Conservation (phyloP, 352 stramenopile genomes). For the Globisporangium perplexum region DNA sequence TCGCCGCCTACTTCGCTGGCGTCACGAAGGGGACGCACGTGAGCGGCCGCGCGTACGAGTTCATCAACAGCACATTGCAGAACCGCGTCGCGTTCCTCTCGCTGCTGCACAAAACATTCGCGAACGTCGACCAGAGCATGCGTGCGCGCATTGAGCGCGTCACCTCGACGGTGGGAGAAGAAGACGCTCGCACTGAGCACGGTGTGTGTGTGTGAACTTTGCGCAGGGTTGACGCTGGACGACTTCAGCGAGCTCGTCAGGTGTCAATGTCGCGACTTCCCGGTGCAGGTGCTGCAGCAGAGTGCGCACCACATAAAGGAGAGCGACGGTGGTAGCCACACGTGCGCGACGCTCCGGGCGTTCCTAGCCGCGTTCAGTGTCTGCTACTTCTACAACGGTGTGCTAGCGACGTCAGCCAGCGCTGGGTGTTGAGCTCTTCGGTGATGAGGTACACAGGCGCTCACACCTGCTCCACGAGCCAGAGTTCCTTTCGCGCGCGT, state of each 20-base stretch:
- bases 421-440: neutral
- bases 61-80: constrained; percentile 44
- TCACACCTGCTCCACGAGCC: neutral
- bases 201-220: neutral
- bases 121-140: constrained; percentile 30
- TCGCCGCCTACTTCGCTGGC: constrained; percentile 35
- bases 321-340: constrained; percentile 22
- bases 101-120: constrained; percentile 33
- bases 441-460: neutral
- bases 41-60: constrained; percentile 37
- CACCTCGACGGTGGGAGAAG: neutral
- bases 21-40: constrained; percentile 32
- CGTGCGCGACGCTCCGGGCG: constrained; percentile 18
- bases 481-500: constrained; percentile 47
- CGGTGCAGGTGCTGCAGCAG: constrained; percentile 30
- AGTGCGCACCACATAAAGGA: constrained; percentile 32
- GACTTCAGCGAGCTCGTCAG: constrained; percentile 56
- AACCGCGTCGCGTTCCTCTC: constrained; percentile 43
- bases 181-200: too few species aligned
- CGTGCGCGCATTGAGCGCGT: constrained; percentile 17
- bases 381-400: constrained; percentile 50
- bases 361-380: constrained; percentile 32
- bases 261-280: constrained; percentile 52
- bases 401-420: neutral
- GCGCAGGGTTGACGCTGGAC: constrained; percentile 37